These are phyloP conservation scores for Trichophyton verrucosum DNA, from an alignment of 2,329 filamentous ascomycete genomes.

Conservation along the genomic window DNA sequence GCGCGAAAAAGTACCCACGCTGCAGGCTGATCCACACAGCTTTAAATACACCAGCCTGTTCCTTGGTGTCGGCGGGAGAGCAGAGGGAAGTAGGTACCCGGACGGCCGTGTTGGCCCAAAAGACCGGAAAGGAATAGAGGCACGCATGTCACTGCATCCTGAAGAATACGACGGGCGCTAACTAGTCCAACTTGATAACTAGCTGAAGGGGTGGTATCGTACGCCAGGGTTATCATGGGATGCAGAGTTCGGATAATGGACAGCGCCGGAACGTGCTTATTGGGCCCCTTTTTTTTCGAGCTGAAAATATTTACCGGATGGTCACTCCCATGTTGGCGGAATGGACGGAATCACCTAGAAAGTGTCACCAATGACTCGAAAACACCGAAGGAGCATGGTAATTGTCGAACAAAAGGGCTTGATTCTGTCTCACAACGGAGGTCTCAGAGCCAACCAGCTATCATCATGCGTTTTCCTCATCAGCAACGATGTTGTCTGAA, in stretches of 20 bases:
- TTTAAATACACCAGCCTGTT: not conserved
- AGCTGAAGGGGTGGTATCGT: not conserved
- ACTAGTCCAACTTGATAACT: not conserved
- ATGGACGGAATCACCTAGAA: not conserved
- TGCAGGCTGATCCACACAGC: not conserved
- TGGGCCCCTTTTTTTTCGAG: not conserved
- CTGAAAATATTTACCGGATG: not conserved
- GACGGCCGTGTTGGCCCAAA: not conserved
- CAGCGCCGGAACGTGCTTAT: not conserved
- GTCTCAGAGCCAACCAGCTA: not conserved
- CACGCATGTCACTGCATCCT: not conserved
- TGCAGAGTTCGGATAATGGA: not conserved
- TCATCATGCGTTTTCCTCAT: not conserved
- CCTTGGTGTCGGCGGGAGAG: not conserved
- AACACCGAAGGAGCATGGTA: not conserved
- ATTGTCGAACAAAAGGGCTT: not conserved
- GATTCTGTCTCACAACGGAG: not conserved
- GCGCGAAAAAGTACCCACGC: not conserved
- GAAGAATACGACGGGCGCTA: not conserved
- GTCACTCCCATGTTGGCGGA: not conserved
- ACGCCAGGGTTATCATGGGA: not conserved
- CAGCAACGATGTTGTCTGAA: not conserved
- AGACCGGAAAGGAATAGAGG: not conserved
- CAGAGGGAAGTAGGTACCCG: not conserved
- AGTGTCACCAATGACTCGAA: not conserved